Conservation (phyloP, 148 eudicot species). For the Diospyros lotus region DNA sequence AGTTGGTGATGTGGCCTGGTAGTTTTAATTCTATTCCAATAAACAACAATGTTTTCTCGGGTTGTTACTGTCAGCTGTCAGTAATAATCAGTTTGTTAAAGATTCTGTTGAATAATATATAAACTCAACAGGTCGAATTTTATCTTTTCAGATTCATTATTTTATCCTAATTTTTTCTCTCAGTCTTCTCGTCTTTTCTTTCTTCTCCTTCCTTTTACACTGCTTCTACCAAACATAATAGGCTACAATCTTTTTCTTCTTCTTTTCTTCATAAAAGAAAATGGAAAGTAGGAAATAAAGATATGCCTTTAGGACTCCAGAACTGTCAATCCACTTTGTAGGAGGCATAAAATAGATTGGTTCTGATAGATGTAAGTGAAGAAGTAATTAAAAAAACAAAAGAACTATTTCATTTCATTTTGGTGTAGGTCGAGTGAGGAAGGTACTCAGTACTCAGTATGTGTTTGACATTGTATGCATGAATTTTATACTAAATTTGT, state of each 20-base stretch:
- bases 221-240: neutral
- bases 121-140: too few species aligned
- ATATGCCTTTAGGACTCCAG: neutral
- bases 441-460: neutral
- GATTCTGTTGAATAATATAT: too few species aligned
- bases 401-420: neutral
- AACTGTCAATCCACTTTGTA: neutral
- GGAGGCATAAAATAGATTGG: neutral
- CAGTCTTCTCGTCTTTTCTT: too few species aligned
- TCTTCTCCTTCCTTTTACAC: too few species aligned
- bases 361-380: neutral
- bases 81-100: too few species aligned
- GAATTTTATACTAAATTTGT: neutral
- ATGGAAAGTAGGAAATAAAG: neutral
- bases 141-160: too few species aligned
- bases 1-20: too few species aligned
- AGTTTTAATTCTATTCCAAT: too few species aligned
- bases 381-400: neutral
- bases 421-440: neutral
- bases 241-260: neutral
- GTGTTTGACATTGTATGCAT: neutral
- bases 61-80: too few species aligned
- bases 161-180: too few species aligned
- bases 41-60: too few species aligned
- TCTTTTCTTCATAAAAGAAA: conserved; percentile 2